Conservation (phyloP, 1,284 basidiomycete species). For the Cryptococcus sp. region DNA sequence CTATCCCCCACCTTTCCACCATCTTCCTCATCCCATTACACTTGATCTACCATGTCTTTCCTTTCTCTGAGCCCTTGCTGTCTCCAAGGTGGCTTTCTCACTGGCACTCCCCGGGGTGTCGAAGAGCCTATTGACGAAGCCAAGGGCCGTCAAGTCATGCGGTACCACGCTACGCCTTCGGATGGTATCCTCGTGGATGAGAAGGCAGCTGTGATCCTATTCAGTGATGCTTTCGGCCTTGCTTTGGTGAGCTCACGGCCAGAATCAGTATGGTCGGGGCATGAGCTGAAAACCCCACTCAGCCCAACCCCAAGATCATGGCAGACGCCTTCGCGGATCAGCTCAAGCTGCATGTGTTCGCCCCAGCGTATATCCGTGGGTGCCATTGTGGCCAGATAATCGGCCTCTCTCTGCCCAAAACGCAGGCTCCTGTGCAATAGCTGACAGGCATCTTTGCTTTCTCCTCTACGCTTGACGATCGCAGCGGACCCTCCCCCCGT, state of each 20-base stretch:
- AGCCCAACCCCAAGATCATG: constrained; percentile 62
- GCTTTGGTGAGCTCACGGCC: constrained; percentile 46
- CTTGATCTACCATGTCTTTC: constrained; percentile 18
- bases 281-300: too few relatives aligned
- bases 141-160: constrained; percentile 8
- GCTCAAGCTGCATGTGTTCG: constrained; percentile 64
- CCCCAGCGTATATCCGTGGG: constrained; percentile 49
- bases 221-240: constrained; percentile 66
- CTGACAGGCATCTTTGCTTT: too few relatives aligned
- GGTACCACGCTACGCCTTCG: constrained; percentile 41
- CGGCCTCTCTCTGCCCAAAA: too few relatives aligned
- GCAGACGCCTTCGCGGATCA: constrained; percentile 62
- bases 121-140: constrained; percentile 16
- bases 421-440: too few relatives aligned
- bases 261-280: too few relatives aligned
- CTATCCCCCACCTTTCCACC: too few relatives aligned
- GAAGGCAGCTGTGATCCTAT: constrained; percentile 59
- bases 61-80: constrained; percentile 28
- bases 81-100: constrained; percentile 21
- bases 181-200: constrained; percentile 16
- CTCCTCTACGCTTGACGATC: background rate
- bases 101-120: constrained; percentile 26
- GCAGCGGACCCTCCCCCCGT: constrained; percentile 26
- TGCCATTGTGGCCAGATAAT: background rate
- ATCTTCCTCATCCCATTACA: too few relatives aligned